Evolutionary conservation across 495 filamentous ascomycete genomes (phyloP).

Genomic region (Penicillium arizonense): DNA sequence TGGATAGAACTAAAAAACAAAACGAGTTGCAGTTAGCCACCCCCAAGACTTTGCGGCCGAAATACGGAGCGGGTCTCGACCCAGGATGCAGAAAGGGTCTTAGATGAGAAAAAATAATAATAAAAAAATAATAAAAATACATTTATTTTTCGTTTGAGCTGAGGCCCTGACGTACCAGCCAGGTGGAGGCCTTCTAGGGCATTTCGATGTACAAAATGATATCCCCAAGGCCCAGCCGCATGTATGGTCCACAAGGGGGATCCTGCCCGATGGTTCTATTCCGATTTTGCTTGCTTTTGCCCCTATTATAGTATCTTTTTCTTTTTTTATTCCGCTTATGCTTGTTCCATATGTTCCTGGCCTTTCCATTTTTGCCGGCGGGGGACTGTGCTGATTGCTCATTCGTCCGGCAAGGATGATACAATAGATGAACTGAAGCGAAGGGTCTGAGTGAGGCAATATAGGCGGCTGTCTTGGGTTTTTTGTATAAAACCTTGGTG

Average conservation of each 20-base stretch:
- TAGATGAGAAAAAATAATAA: conserved; percentile 12
- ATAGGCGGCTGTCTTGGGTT: conserved; percentile 7
- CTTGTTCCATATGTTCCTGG: conserved; percentile 7
- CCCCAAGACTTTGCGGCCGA: conserved; percentile 5
- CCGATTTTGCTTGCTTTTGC: conserved; percentile 5
- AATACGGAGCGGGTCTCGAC: conserved; percentile 19
- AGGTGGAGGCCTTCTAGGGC: conserved; percentile 14
- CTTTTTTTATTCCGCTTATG: conserved; percentile 21
- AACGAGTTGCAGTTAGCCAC: conserved; percentile 1
- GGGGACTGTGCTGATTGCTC: conserved; percentile 8
- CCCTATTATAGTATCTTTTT: conserved; percentile 8
- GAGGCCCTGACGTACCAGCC: conserved; percentile 10
- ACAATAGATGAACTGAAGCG: conserved; percentile 16
- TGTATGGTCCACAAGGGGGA: conserved; percentile 22
- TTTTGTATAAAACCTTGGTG: conserved; percentile 21
- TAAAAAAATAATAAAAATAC: conserved; percentile 3
- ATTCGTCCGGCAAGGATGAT: conserved; percentile 11
- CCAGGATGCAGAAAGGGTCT: conserved; percentile 17
- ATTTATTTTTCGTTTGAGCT: conserved; percentile 10
- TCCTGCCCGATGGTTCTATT: conserved; percentile 17
- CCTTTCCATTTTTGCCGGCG: conserved; percentile 24
- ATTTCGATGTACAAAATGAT: conserved; percentile 8
- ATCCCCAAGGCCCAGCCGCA: conserved; percentile 20
- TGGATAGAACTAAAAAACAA: conserved; percentile 3
- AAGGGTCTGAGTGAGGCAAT: conserved; percentile 12